These are phyloP conservation scores for grape (Vitis vinifera) DNA, from an alignment of 164 flowering plant genomes.

Conservation along the genomic window DNA sequence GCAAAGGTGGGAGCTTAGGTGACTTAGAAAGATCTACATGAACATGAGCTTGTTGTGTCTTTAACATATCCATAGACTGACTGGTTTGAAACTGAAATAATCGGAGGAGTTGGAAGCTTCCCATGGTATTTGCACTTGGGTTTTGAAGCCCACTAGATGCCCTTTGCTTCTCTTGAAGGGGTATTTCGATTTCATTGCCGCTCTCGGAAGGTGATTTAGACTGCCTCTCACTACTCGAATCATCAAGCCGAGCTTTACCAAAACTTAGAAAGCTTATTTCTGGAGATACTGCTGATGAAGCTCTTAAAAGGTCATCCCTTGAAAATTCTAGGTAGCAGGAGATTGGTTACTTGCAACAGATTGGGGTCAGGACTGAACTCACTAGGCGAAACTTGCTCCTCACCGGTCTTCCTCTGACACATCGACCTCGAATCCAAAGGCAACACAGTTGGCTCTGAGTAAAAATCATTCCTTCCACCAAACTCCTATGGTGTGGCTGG, in stretches of 20 bases:
- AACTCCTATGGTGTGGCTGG: slow-evolving; percentile 8
- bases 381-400: slow-evolving; percentile 46
- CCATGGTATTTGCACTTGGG: slow-evolving; percentile 13
- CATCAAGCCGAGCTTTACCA: slow-evolving; percentile 11
- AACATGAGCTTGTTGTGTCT: slow-evolving; percentile 13
- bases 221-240: neutral
- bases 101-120: slow-evolving; percentile 3
- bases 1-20: no score
- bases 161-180: slow-evolving; percentile 13
- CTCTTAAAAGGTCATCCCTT: no score
- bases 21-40: no score
- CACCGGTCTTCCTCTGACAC: slow-evolving; percentile 49
- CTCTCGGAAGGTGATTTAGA: slow-evolving; percentile 6
- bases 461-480: slow-evolving; percentile 53
- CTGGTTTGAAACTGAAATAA: slow-evolving; percentile 13
- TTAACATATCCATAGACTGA: slow-evolving; percentile 16
- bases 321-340: no score
- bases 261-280: slow-evolving; percentile 10
- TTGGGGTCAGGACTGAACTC: slow-evolving; percentile 71
- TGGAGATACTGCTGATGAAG: neutral
- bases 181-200: neutral
- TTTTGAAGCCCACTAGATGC: slow-evolving; percentile 17
- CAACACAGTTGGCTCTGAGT: slow-evolving; percentile 61
- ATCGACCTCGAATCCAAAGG: slow-evolving; percentile 39
- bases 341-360: no score